phyloP scores from a whole-genome alignment of 345 rosid genomes.

The Carallia brachiata region DNA sequence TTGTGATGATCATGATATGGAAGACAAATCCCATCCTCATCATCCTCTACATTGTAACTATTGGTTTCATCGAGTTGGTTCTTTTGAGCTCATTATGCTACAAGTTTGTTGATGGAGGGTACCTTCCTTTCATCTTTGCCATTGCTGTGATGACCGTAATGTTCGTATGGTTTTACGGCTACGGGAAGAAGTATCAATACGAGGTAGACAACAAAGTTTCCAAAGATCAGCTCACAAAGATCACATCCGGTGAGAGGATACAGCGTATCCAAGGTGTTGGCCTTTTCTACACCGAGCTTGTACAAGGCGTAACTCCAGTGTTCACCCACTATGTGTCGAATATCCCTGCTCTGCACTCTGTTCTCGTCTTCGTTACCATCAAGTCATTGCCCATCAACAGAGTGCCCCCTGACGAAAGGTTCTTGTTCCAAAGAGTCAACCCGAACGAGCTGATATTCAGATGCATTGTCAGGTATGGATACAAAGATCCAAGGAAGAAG shows the following conservation, averaged over 20 bases:
- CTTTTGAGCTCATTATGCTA: slow-evolving; percentile 46
- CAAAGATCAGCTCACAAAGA: slow-evolving; percentile 18
- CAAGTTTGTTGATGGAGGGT: slow-evolving; percentile 49
- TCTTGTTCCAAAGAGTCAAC: slow-evolving; percentile 35
- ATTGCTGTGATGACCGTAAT: slow-evolving; percentile 30
- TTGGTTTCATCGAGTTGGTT: slow-evolving; percentile 27
- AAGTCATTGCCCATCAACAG: slow-evolving; percentile 38
- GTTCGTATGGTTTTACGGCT: slow-evolving; percentile 45
- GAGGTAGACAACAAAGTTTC: slow-evolving; percentile 48
- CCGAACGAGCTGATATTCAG: slow-evolving; percentile 31
- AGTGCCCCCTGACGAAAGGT: slow-evolving; percentile 36
- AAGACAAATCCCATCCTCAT: slow-evolving; percentile 39
- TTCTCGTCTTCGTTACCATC: slow-evolving; percentile 44
- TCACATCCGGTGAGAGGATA: background rate
- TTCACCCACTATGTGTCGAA: slow-evolving; percentile 42
- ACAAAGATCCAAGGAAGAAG: slow-evolving; percentile 33
- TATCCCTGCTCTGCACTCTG: slow-evolving; percentile 38
- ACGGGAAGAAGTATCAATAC: slow-evolving; percentile 36
- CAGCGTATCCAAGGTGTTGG: slow-evolving; percentile 41
- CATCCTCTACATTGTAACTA: slow-evolving; percentile 23
- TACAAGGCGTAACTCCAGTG: slow-evolving; percentile 41
- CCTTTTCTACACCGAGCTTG: slow-evolving; percentile 45
- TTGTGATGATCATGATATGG: slow-evolving; percentile 59
- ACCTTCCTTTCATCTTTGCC: slow-evolving; percentile 44
- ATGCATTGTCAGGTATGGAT: slow-evolving; percentile 52